phyloP scores from a whole-genome alignment of 352 stramenopile species.

The Phytophthora agathidicida region DNA sequence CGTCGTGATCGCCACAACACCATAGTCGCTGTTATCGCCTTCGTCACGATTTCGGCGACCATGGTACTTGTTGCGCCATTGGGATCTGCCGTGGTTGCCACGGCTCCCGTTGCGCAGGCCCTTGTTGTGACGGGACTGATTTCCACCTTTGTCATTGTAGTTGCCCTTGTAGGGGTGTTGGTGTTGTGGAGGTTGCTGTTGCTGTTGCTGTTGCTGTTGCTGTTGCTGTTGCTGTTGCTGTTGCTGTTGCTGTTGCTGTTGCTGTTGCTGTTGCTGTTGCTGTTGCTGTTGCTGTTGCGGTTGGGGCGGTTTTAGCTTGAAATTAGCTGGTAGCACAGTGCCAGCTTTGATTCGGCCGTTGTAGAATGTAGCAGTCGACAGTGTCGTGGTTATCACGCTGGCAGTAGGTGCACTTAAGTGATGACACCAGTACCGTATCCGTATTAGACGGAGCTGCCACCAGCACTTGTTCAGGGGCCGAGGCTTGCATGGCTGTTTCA shows the following conservation, averaged over 20 bases:
- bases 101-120: background rate
- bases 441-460: background rate
- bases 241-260: no score
- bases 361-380: constrained; percentile 15
- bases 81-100: background rate
- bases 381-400: constrained; percentile 13
- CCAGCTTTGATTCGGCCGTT: constrained; percentile 17
- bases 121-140: background rate
- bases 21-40: constrained; percentile 4
- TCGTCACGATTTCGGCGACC: background rate
- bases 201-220: background rate
- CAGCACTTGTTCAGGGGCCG: background rate
- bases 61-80: constrained; percentile 6
- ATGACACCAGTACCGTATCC: background rate
- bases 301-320: constrained; percentile 8
- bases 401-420: constrained; percentile 9
- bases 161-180: constrained; percentile 3
- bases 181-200: background rate
- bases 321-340: constrained; percentile 17
- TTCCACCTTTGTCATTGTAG: constrained; percentile 1
- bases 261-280: no score
- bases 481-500: constrained; percentile 5
- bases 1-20: constrained; percentile 18
- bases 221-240: no score
- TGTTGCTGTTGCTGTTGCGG: no score